Evolutionary conservation across 495 filamentous ascomycete genomes (phyloP).

Genomic region (Amniculicola lignicola): DNA sequence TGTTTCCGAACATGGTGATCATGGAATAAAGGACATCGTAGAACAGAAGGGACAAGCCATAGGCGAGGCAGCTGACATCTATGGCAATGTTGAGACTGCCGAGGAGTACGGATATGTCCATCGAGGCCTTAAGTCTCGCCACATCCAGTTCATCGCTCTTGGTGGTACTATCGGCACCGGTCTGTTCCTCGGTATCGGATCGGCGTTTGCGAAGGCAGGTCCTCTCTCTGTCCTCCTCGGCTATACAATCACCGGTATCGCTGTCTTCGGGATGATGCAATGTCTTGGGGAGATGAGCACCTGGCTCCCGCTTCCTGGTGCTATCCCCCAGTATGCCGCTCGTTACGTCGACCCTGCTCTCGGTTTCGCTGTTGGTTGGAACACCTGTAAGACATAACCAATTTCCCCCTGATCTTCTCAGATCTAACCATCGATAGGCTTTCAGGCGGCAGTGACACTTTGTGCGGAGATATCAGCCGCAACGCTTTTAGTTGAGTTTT

Average conservation of each 20-base stretch:
- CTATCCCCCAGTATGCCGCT: constrained; percentile 71
- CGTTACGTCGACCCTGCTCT: constrained; percentile 70
- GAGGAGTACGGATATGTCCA: constrained; percentile 46
- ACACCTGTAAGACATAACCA: constrained; percentile 44
- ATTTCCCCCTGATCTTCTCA: neutral
- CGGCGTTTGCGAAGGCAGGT: constrained; percentile 58
- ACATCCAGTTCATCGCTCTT: constrained; percentile 61
- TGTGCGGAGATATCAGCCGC: constrained; percentile 75
- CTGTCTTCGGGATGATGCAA: constrained; percentile 60
- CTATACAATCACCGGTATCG: constrained; percentile 64
- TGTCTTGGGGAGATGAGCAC: constrained; percentile 66
- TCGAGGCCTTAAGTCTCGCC: constrained; percentile 50
- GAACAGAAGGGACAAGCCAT: constrained; percentile 14
- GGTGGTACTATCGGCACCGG: constrained; percentile 76
- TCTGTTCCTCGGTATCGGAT: constrained; percentile 69
- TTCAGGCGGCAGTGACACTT: constrained; percentile 54
- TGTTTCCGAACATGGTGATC: neutral
- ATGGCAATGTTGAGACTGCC: constrained; percentile 42
- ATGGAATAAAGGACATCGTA: constrained; percentile 18
- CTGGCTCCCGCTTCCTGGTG: constrained; percentile 69
- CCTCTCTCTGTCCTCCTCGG: constrained; percentile 66
- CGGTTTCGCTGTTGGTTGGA: constrained; percentile 80
- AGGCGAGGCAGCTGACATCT: constrained; percentile 45
- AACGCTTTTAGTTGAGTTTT: constrained; percentile 71
- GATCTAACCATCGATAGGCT: constrained; percentile 8